Evolutionary conservation across 202 grass and related monocot species (phyloP), one percentile per base, ranked within the genome.

Genomic region (Sporobolus alterniflorus): DNA sequence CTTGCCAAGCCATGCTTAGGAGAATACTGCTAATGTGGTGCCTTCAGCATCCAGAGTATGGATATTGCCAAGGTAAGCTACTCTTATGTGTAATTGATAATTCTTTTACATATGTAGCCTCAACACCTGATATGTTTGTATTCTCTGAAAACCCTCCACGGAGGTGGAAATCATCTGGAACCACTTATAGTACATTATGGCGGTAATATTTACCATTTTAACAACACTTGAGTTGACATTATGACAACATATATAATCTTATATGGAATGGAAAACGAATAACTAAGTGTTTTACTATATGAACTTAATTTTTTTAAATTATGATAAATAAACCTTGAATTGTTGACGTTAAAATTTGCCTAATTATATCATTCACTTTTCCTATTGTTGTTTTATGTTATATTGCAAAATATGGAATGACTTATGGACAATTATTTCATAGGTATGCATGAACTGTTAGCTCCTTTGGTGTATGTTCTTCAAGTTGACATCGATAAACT

Each of bases 381-480:
- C 16, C 3, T 16, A 55, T 89, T 76, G 24, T 74, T 24, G 0
- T 56, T 39, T 62, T 78, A 46, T 47, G 13, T 87, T 70, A 63
- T 42, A 56, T 75, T 69, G 34, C 26, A 32, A 28, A 75, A 69
- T 80, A 50, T 60, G 36, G 20, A 63, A 63, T 73, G 65, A 84
- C 71, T 54, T 64, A 76, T 73, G 64, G 22, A 48, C 43, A 86
- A 47, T 70, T 52, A 62, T 74, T 33, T 26, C 64, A 72, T 85
- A 98, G 96, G 96, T 90, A 98, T 95, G 96, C 96, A 98, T 68
- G 97, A 99, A 82, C 55, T 99, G 60, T 84, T 99, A 78, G 97
- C 97, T 81, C 97, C 97, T 51, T 76, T 99, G 31, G 87, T 99
- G 24, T 99, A 96, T 84, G 97, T 92, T 80, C 91, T 99, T 88